Conservation (phyloP, 192 early-diverging fungal genomes). For the Backusella mclennaniae region DNA sequence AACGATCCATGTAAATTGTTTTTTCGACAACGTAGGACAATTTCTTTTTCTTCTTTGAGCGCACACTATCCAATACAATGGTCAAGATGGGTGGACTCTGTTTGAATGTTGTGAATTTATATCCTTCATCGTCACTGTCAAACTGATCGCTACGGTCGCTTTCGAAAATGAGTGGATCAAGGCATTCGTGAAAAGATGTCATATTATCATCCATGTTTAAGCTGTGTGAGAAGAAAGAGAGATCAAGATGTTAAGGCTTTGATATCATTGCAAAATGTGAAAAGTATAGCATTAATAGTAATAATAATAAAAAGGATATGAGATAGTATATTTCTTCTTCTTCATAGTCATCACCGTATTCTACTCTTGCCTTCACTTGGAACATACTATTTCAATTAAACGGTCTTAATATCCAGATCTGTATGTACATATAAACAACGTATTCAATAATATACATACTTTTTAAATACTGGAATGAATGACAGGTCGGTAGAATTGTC, state of each 20-base stretch:
- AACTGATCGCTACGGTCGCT: neutral
- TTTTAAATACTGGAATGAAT: slow-evolving; percentile 4
- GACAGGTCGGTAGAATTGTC: neutral
- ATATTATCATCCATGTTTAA: slow-evolving; percentile 5
- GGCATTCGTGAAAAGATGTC: slow-evolving; percentile 24
- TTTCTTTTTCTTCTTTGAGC: neutral
- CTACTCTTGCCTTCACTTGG: slow-evolving; percentile 11
- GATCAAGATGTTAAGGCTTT: slow-evolving; percentile 8
- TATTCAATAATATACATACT: neutral
- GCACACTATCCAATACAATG: slow-evolving; percentile 18
- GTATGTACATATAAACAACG: neutral
- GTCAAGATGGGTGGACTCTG: slow-evolving; percentile 27
- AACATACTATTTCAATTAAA: slow-evolving; percentile 18
- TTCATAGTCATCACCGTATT: slow-evolving; percentile 7
- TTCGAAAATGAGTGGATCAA: slow-evolving; percentile 34
- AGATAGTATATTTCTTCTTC: slow-evolving; percentile 28
- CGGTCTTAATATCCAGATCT: neutral
- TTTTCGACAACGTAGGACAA: slow-evolving; percentile 20
- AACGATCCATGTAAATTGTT: slow-evolving; percentile 40
- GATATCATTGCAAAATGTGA: neutral
- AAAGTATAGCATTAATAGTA: neutral
- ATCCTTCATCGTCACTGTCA: neutral
- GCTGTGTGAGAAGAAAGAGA: slow-evolving; percentile 6
- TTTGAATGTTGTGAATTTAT: slow-evolving; percentile 28
- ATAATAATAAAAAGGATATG: slow-evolving; percentile 29